These are phyloP conservation scores for Silene conica DNA, from an alignment of 148 eudicot species.

Conservation along the genomic window DNA sequence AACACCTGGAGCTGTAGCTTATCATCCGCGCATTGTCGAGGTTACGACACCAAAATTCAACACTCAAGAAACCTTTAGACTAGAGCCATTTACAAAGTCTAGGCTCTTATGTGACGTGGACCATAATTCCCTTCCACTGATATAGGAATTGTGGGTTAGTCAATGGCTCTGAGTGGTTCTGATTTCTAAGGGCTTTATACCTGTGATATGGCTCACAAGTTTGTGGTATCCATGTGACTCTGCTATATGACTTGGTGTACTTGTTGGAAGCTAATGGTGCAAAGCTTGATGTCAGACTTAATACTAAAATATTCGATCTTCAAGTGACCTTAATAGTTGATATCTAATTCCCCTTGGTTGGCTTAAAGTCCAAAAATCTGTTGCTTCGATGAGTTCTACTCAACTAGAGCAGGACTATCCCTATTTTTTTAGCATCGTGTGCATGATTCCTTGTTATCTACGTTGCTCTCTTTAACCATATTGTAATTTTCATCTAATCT, in stretches of 20 bases:
- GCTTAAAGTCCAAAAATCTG: conserved; percentile 2
- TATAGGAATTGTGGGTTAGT: background rate
- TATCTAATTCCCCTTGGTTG: background rate
- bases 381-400: background rate
- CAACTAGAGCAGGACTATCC: background rate
- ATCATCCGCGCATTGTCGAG: conserved; percentile 1
- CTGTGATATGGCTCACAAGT: too few species aligned
- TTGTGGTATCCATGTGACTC: background rate
- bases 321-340: background rate
- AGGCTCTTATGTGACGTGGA: too few species aligned
- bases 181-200: background rate
- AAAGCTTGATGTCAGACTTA: background rate
- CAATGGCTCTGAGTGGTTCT: background rate
- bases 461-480: background rate
- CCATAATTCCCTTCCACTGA: background rate
- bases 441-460: background rate
- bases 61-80: background rate
- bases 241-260: background rate
- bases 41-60: background rate
- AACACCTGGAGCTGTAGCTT: background rate
- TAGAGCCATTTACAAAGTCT: background rate
- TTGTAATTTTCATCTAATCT: conserved; percentile 14
- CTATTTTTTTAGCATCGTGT: background rate
- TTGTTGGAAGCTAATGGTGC: background rate
- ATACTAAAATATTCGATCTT: background rate